A percentile compares a stretch with the other conserved stretches of the same genome.
Evolutionary conservation across 192 early-diverging fungal species (phyloP).

Genomic region (Borealophlyctis nickersoniae): DNA sequence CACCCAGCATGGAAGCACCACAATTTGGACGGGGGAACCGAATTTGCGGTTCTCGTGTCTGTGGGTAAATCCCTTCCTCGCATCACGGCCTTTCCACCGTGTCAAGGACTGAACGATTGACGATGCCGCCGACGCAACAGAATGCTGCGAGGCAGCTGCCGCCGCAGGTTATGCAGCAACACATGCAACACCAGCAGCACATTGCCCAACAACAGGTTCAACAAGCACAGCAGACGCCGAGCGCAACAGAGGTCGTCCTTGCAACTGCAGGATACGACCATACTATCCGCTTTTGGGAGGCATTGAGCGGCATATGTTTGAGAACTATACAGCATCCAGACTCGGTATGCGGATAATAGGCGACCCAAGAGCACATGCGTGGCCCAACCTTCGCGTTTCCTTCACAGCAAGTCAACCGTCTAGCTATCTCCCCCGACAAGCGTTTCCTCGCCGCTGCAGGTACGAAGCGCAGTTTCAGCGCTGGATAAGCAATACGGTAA

Average conservation of each 20-base stretch:
- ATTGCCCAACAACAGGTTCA: neutral
- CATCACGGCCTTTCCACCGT: too few species aligned
- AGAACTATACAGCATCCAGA: constrained; percentile 75
- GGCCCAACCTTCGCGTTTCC: neutral
- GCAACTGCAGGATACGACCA: constrained; percentile 62
- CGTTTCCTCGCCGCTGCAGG: constrained; percentile 80
- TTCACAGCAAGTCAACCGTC: constrained; percentile 77
- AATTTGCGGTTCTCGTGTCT: too few species aligned
- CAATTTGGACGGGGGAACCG: too few species aligned
- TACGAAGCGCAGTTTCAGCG: constrained; percentile 10
- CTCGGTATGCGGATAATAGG: constrained; percentile 57
- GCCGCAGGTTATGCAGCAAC: neutral
- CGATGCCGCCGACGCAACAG: neutral
- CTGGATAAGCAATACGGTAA: neutral
- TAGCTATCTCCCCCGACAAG: constrained; percentile 87
- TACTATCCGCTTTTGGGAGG: constrained; percentile 64
- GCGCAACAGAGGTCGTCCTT: constrained; percentile 45
- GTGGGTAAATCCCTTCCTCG: too few species aligned
- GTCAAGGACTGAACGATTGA: too few species aligned
- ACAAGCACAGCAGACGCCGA: constrained; percentile 11
- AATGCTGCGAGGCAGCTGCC: neutral
- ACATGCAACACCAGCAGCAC: neutral
- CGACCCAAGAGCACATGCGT: too few species aligned
- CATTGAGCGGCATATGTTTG: constrained; percentile 50
- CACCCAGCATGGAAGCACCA: too few species aligned